Conservation (phyloP, 768 basidiomycete genomes). For the Xerocomellus amylosporus region DNA sequence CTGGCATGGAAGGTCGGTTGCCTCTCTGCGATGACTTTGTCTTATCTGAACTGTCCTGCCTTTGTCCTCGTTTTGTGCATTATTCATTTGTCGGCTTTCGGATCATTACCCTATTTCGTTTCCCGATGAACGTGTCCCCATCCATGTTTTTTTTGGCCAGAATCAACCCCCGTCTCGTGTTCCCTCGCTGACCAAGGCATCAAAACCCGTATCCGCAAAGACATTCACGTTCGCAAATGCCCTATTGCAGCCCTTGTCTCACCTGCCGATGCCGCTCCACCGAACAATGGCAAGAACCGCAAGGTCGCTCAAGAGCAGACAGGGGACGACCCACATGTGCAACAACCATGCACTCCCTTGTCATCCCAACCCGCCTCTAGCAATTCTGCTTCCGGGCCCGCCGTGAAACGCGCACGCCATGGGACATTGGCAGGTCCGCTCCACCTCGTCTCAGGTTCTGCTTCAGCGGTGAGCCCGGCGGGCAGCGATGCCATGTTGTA, state of each 20-base stretch:
- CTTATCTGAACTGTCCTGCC: slow-evolving; percentile 21
- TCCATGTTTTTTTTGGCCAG: slow-evolving; percentile 39
- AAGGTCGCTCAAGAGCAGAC: slow-evolving; percentile 28
- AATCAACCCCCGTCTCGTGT: slow-evolving; percentile 89
- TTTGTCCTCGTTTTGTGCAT: slow-evolving; percentile 13
- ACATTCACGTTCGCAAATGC: slow-evolving; percentile 79
- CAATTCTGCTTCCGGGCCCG: no score
- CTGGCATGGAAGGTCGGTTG: slow-evolving; percentile 85
- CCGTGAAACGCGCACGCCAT: no score
- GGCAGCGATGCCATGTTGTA: no score
- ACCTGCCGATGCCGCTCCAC: slow-evolving; percentile 14
- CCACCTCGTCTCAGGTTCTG: no score
- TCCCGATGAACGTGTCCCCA: slow-evolving; percentile 7
- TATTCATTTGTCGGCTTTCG: slow-evolving; percentile 14
- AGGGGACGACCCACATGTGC: slow-evolving; percentile 22
- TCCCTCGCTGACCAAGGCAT: slow-evolving; percentile 96
- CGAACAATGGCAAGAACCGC: slow-evolving; percentile 11
- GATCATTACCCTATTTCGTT: slow-evolving; percentile 17
- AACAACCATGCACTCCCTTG: slow-evolving; percentile 5
- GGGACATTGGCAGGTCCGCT: no score
- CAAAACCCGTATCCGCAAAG: slow-evolving; percentile 91
- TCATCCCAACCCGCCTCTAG: no score
- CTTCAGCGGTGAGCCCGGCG: no score
- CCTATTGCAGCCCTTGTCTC: slow-evolving; percentile 41
- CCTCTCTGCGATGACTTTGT: background rate